A percentile compares a stretch with the other conserved stretches of the same genome.
phyloP scores from a whole-genome alignment of 1,284 basidiomycete species.

The Melampsora larici-populina region DNA sequence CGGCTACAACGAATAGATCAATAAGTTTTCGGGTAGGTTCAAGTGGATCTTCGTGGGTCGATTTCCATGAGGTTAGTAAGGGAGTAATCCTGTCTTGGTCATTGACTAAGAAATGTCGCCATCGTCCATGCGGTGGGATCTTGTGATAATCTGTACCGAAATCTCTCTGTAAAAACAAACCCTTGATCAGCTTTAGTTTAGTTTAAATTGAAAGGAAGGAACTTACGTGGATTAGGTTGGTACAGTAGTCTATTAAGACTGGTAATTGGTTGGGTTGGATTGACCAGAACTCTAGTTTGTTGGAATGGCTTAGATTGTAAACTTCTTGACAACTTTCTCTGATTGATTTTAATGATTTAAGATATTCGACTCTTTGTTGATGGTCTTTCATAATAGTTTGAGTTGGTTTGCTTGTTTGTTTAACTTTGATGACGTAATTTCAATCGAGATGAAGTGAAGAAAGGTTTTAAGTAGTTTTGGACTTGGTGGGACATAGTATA shows the following conservation, averaged over 20 bases:
- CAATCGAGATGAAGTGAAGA: too few species aligned
- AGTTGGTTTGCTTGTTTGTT: neutral
- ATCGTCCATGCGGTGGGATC: conserved; percentile 84
- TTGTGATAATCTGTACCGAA: conserved; percentile 68
- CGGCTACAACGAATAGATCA: conserved; percentile 88
- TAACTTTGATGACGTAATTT: too few species aligned
- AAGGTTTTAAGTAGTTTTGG: too few species aligned
- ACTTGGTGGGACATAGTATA: too few species aligned
- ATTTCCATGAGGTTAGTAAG: conserved; percentile 56
- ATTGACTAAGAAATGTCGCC: conserved; percentile 73
- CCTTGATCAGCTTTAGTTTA: too few species aligned
- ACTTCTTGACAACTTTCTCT: conserved; percentile 77
- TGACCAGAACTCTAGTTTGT: conserved; percentile 74
- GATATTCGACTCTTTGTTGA: conserved; percentile 61
- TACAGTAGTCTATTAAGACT: conserved; percentile 74
- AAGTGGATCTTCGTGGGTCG: conserved; percentile 53
- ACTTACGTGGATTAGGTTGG: conserved; percentile 69
- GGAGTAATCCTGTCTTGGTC: conserved; percentile 66
- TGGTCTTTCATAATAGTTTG: conserved; percentile 56
- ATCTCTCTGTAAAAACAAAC: conserved; percentile 69
- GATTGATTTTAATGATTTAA: conserved; percentile 81
- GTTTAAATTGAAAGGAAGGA: too few species aligned
- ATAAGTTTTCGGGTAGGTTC: conserved; percentile 71
- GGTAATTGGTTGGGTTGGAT: conserved; percentile 73
- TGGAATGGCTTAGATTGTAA: conserved; percentile 68